A percentile compares a stretch with the other conserved stretches of the same genome.
Conservation (phyloP, 306 rosid species). For the Pachyrhizus erosus region DNA sequence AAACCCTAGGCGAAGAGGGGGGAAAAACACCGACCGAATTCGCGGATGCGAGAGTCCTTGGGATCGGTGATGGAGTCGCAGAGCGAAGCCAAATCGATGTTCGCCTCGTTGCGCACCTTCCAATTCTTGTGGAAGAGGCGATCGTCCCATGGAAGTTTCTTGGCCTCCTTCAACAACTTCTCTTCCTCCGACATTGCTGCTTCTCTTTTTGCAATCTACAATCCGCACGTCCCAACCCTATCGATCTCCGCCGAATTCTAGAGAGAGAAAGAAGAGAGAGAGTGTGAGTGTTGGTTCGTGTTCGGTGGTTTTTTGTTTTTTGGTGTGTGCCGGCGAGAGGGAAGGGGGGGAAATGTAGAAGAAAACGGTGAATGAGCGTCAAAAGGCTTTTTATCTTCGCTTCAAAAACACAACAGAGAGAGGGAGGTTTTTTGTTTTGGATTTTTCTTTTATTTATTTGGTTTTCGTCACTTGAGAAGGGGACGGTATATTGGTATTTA, state of each 20-base stretch:
- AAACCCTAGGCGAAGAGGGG: slow-evolving; percentile 42
- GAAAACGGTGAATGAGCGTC: slow-evolving; percentile 31
- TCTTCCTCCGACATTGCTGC: slow-evolving; percentile 90
- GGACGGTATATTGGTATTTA: slow-evolving; percentile 45
- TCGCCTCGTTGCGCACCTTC: slow-evolving; percentile 98
- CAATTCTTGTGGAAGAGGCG: slow-evolving; percentile 94
- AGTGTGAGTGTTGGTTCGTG: not conserved
- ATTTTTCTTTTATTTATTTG: not conserved
- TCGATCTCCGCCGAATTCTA: slow-evolving; percentile 45
- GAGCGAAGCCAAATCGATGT: slow-evolving; percentile 82
- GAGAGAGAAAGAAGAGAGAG: slow-evolving; percentile 34
- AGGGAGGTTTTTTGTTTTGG: slow-evolving; percentile 8
- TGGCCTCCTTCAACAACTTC: slow-evolving; percentile 92
- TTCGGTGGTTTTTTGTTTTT: not conserved
- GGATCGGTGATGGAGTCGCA: slow-evolving; percentile 98
- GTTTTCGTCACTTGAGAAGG: slow-evolving; percentile 30
- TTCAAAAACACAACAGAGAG: slow-evolving; percentile 53
- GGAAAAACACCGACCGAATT: slow-evolving; percentile 66
- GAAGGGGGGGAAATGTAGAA: slow-evolving; percentile 21
- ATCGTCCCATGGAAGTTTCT: slow-evolving; percentile 99
- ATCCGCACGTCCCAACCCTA: slow-evolving; percentile 27
- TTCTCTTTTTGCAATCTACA: slow-evolving; percentile 23
- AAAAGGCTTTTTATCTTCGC: slow-evolving; percentile 51
- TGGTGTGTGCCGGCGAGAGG: slow-evolving; percentile 51
- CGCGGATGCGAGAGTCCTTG: slow-evolving; percentile 93